A percentile compares a stretch with the other conserved stretches of the same genome.
Conservation (phyloP, 2,329 filamentous ascomycete species). For the Fusarium siculi region DNA sequence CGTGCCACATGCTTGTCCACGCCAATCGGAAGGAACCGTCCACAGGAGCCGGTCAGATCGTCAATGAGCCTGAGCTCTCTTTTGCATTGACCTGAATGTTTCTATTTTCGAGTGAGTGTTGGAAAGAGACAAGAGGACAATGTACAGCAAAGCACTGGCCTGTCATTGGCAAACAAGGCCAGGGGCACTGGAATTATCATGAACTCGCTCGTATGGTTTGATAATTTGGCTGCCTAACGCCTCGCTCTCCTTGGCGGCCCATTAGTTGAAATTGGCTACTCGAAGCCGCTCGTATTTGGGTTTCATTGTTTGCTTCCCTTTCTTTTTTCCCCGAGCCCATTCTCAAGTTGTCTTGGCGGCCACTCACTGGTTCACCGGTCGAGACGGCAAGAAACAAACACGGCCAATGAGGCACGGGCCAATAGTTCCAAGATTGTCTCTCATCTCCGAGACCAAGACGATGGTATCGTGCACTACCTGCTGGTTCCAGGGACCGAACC, state of each 20-base stretch:
- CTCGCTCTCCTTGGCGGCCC: neutral
- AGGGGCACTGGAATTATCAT: neutral
- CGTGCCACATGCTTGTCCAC: constrained; percentile 35
- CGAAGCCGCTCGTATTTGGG: neutral
- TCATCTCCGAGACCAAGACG: constrained; percentile 5
- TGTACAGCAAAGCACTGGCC: neutral
- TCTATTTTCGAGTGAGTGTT: neutral
- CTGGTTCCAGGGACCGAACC: constrained; percentile 6
- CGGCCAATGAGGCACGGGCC: constrained; percentile 23
- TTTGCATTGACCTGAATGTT: neutral
- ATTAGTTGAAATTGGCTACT: neutral
- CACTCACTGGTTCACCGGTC: neutral
- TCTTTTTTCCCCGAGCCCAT: neutral
- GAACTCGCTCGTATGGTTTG: neutral
- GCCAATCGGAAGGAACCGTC: constrained; percentile 36
- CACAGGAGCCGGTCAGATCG: constrained; percentile 4
- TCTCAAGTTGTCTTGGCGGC: neutral
- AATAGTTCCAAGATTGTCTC: constrained; percentile 23
- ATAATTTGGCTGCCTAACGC: neutral
- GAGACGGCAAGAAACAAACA: neutral
- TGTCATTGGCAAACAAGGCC: neutral
- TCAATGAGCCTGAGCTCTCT: constrained; percentile 4
- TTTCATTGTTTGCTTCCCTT: neutral
- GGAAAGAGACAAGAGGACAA: neutral
- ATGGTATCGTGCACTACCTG: constrained; percentile 2